Conservation (phyloP, 257 asterid species). For the Fraxinus quadrangulata region DNA sequence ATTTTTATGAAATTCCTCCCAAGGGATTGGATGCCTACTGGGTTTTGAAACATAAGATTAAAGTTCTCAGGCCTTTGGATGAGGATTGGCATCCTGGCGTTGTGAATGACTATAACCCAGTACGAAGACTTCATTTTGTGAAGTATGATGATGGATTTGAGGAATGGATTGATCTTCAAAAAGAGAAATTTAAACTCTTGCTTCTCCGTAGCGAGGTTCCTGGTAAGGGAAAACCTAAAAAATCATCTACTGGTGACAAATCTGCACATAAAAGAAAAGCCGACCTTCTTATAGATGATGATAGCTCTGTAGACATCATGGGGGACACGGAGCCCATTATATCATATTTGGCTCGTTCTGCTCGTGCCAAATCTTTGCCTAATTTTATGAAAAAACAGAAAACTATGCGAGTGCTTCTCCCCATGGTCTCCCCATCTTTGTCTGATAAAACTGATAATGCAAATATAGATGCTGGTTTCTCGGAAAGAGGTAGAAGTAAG, state of each 20-base stretch:
- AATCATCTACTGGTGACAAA: slow-evolving; percentile 34
- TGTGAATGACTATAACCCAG: slow-evolving; percentile 73
- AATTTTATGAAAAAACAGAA: slow-evolving; percentile 57
- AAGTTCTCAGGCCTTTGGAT: slow-evolving; percentile 91
- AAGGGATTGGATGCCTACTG: slow-evolving; percentile 67
- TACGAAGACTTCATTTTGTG: slow-evolving; percentile 69
- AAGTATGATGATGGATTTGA: slow-evolving; percentile 94
- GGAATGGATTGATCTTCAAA: slow-evolving; percentile 84
- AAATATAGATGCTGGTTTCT: slow-evolving; percentile 32
- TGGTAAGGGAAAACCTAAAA: slow-evolving; percentile 44
- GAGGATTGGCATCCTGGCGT: slow-evolving; percentile 89
- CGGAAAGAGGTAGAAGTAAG: slow-evolving; percentile 31
- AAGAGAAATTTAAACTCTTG: slow-evolving; percentile 86
- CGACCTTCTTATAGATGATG: slow-evolving; percentile 45
- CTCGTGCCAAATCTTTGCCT: slow-evolving; percentile 63
- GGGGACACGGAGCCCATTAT: slow-evolving; percentile 85
- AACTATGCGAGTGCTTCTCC: slow-evolving; percentile 35
- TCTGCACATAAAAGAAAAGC: slow-evolving; percentile 36
- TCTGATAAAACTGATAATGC: slow-evolving; percentile 45
- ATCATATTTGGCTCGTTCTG: slow-evolving; percentile 81
- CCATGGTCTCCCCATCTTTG: slow-evolving; percentile 40
- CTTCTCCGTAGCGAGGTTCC: slow-evolving; percentile 89
- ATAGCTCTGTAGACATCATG: slow-evolving; percentile 41
- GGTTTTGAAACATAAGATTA: slow-evolving; percentile 75
- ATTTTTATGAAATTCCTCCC: slow-evolving; percentile 75